Evolutionary conservation across 805 yeast species (phyloP).

Genomic region (Metschnikowia kunwiensis): DNA sequence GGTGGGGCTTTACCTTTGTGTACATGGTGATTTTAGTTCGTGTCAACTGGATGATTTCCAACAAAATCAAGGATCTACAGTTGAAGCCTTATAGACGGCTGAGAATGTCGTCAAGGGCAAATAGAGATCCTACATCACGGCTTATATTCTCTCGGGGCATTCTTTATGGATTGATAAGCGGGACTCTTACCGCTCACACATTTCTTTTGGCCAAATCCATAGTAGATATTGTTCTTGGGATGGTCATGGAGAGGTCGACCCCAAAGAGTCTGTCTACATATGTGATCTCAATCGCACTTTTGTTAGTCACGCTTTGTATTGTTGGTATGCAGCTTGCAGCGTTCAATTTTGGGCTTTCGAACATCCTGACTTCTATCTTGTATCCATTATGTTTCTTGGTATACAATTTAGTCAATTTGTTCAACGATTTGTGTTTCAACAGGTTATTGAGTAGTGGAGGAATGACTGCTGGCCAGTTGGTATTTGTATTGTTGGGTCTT

Average conservation of each 20-base stretch:
- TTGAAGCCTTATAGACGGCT: slow-evolving; percentile 5
- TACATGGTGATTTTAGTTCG: slow-evolving; percentile 25
- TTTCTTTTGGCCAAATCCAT: slow-evolving; percentile 80
- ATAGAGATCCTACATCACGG: slow-evolving; percentile 16
- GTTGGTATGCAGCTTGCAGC: slow-evolving; percentile 71
- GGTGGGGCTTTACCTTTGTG: slow-evolving; percentile 47
- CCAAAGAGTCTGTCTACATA: slow-evolving; percentile 30
- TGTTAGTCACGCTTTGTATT: slow-evolving; percentile 52
- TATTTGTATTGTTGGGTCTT: slow-evolving; percentile 45
- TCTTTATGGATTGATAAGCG: slow-evolving; percentile 65
- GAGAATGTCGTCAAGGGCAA: slow-evolving; percentile 8
- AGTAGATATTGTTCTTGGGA: slow-evolving; percentile 60
- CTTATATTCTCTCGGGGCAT: slow-evolving; percentile 50
- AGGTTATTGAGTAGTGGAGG: slow-evolving; percentile 49
- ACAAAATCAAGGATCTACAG: slow-evolving; percentile 13
- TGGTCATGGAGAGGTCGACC: slow-evolving; percentile 29
- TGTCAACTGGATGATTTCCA: slow-evolving; percentile 22
- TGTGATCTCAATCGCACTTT: slow-evolving; percentile 41
- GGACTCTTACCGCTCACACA: slow-evolving; percentile 81
- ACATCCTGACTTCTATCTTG: slow-evolving; percentile 69
- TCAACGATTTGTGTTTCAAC: slow-evolving; percentile 52
- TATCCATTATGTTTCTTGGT: slow-evolving; percentile 86
- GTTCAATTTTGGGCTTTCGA: slow-evolving; percentile 68
- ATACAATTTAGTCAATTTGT: slow-evolving; percentile 62
- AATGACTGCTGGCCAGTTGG: slow-evolving; percentile 47